Evolutionary conservation across 176 grass and related monocot genomes (phyloP).

Genomic region (Oryza meridionalis): DNA sequence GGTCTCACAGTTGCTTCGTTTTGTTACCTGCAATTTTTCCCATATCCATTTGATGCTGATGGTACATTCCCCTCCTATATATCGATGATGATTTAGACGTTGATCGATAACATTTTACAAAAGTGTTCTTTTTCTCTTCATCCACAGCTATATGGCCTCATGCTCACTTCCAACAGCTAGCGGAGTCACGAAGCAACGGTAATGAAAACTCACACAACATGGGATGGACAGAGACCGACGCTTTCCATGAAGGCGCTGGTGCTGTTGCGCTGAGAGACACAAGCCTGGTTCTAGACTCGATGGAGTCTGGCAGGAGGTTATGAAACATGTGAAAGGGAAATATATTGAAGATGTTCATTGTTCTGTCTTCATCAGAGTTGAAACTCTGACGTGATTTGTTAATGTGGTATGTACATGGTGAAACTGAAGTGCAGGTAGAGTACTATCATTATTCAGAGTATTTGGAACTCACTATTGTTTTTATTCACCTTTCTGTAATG

Average conservation of each 20-base stretch:
- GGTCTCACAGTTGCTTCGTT: constrained; percentile 59
- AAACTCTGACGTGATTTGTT: neutral
- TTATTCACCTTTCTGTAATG: too few species aligned
- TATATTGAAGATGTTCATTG: neutral
- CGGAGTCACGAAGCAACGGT: constrained; percentile 34
- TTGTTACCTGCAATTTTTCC: constrained; percentile 68
- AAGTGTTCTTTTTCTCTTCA: neutral
- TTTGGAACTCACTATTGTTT: too few species aligned
- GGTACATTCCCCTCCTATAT: constrained; percentile 29
- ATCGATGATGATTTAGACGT: neutral
- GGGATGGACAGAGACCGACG: constrained; percentile 20
- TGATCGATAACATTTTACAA: constrained; percentile 16
- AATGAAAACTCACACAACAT: constrained; percentile 19
- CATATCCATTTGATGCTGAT: constrained; percentile 53
- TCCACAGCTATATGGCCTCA: constrained; percentile 57
- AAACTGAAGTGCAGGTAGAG: neutral
- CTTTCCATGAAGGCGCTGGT: constrained; percentile 4
- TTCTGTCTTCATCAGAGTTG: neutral
- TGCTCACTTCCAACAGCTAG: constrained; percentile 55
- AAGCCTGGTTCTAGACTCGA: constrained; percentile 37
- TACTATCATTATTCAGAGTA: neutral
- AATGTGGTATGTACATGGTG: neutral
- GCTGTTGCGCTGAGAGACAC: constrained; percentile 34
- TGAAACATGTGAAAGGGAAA: constrained; percentile 13
- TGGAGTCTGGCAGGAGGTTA: constrained; percentile 46